Base-by-base conservation (phyloP, 768 basidiomycete species). In the Suillus occidentalis region DNA sequence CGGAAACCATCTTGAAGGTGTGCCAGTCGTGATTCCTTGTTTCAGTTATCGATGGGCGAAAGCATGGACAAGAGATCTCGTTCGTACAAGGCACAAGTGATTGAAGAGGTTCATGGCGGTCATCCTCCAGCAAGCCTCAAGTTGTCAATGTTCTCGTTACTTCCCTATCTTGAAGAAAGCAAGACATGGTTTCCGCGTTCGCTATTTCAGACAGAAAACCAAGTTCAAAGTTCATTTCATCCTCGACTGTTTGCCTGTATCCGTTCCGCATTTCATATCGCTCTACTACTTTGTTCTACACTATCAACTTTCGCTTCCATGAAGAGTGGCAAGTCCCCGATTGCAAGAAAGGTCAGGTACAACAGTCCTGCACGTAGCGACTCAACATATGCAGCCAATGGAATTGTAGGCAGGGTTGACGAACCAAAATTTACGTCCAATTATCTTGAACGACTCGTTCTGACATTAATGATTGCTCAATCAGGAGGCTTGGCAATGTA, bases 221-320 rank as follows among this genome's bases (percentile, higher is more conserved):
- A 87, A 88, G 85, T 85, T 86, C 83, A 86, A 88, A 87, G 86
- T 88, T 78, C 83, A 78, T 76, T 81, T 81, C 81, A 79, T 82
- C 81, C 75, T 78, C 84, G 74, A 79, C 80, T 77, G 84, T 82
- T 81, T 81, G 76, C 77, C 82, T 75, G 77, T 79, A 77, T 70
- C 74, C 68, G 68, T 65, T 65, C 64, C 66, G 42, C 25, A 56
- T 70, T 77, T 79, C 78, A 73, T 80, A 80, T 76, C 78, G 78
- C 77, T 77, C 80, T 83, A 80, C 74, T 79, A 77, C 79, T 77
- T 78, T 81, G 74, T 81, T 79, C 81, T 76, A 77, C 76, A 71
- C 75, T 76, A 75, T 78, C 76, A 76, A 76, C 73, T 76, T 69
- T 71, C 75, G 71, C 64, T 72, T 75, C 77, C 76, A 75, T 73